Conservation (phyloP, 1,284 basidiomycete species). For the Sphagnurus paluster region DNA sequence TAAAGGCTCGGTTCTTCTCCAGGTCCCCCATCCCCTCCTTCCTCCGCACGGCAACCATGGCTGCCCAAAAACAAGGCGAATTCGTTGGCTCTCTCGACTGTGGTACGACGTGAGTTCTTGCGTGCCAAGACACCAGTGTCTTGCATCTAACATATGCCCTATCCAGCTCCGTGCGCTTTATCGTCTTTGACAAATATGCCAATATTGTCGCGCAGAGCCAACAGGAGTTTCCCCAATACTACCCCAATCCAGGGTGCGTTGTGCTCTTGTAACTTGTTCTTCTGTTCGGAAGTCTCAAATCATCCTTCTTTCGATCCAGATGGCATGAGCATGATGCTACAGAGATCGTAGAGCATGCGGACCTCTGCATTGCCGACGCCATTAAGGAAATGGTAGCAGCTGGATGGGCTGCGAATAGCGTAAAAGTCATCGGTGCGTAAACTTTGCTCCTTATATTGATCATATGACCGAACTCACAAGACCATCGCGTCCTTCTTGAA, state of each 20-base stretch:
- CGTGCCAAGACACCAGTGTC: slow-evolving; percentile 6
- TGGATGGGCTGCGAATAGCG: slow-evolving; percentile 75
- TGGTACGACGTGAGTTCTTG: slow-evolving; percentile 79
- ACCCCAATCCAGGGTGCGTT: slow-evolving; percentile 80
- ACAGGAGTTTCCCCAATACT: slow-evolving; percentile 90
- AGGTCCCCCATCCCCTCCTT: slow-evolving; percentile 14
- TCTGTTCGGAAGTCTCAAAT: neutral
- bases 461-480: slow-evolving; percentile 13
- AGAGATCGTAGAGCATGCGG: slow-evolving; percentile 80
- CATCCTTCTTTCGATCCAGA: slow-evolving; percentile 33
- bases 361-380: slow-evolving; percentile 78
- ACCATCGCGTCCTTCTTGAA: slow-evolving; percentile 7
- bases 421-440: slow-evolving; percentile 89
- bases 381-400: slow-evolving; percentile 71
- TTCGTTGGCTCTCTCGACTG: slow-evolving; percentile 91
- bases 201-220: slow-evolving; percentile 88
- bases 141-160: neutral
- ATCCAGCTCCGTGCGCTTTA: slow-evolving; percentile 87
- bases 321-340: slow-evolving; percentile 97
- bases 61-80: slow-evolving; percentile 56
- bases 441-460: slow-evolving; percentile 13
- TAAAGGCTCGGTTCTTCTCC: slow-evolving; percentile 13
- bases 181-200: slow-evolving; percentile 89
- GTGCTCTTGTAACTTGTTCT: neutral
- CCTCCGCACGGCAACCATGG: slow-evolving; percentile 26